Evolutionary conservation across 169 alveolate genomes (phyloP).

Genomic region (Cyclospora cayetanensis): DNA sequence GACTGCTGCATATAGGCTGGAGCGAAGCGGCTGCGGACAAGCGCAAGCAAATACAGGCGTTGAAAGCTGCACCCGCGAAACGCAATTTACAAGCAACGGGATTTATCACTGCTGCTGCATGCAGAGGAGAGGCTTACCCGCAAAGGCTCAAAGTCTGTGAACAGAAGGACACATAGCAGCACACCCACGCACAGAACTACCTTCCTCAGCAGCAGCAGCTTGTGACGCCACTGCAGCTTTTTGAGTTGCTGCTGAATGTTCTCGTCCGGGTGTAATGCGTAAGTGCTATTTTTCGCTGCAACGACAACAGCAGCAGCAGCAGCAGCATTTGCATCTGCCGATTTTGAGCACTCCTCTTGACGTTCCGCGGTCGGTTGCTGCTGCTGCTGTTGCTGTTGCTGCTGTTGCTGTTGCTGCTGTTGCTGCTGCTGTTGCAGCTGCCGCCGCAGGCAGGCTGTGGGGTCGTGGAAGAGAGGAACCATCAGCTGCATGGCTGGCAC

Average conservation of each 20-base stretch:
- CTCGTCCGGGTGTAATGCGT: neutral
- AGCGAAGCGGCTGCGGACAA: neutral
- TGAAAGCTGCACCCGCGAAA: neutral
- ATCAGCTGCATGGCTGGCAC: neutral
- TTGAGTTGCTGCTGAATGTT: neutral
- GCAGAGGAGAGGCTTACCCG: neutral
- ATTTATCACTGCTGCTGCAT: neutral
- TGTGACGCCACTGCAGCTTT: neutral
- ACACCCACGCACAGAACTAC: neutral
- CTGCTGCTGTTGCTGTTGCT: slow-evolving; percentile 4
- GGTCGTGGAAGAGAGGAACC: neutral
- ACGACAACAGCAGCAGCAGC: too few species aligned
- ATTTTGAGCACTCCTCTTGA: neutral
- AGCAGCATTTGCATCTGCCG: neutral
- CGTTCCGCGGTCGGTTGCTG: neutral
- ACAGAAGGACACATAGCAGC: neutral
- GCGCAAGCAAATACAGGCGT: neutral
- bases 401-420: neutral
- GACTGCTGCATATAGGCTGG: neutral
- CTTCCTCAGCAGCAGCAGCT: slow-evolving; percentile 34
- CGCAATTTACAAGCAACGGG: neutral
- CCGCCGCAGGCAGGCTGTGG: neutral
- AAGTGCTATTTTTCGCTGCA: neutral
- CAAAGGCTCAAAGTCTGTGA: neutral
- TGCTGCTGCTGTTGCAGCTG: neutral